Evolutionary conservation across 163 green algal genomes (phyloP), one percentile per base, ranked within the genome.

Genomic region (Trebouxiophyceae sp.): DNA sequence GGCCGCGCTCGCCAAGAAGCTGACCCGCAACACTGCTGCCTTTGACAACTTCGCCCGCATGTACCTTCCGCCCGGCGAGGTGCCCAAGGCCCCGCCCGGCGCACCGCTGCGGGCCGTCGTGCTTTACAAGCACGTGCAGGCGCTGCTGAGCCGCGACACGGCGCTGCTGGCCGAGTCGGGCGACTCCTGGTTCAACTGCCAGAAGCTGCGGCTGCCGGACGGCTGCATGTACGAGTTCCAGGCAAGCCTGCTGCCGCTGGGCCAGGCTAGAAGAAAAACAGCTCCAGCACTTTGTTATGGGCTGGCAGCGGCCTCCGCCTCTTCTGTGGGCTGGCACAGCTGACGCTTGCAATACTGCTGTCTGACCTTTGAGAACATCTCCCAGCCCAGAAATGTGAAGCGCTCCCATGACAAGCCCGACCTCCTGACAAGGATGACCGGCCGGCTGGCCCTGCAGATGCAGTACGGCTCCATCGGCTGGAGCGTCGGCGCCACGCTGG

Each of bases 381-480:
- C n/a, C n/a, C n/a, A n/a, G n/a, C n/a, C n/a, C n/a, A n/a, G n/a
- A n/a, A n/a, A n/a, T n/a, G n/a, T n/a, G n/a, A n/a, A n/a, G n/a
- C n/a, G n/a, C n/a, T n/a, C n/a, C n/a, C n/a, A n/a, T n/a, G n/a
- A n/a, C n/a, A n/a, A n/a, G n/a, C n/a, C n/a, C n/a, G n/a, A n/a
- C n/a, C n/a, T n/a, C n/a, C n/a, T n/a, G n/a, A n/a, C n/a, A n/a
- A n/a, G n/a, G n/a, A n/a, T n/a, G n/a, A n/a, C n/a, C n/a, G n/a
- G n/a, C n/a, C n/a, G n/a, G n/a, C n/a, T n/a, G n/a, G n/a, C 12
- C 16, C 12, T 50, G 39, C 39, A 88, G 67, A 85, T 88, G 75
- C 81, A 91, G 59, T 95, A 91, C 69, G 85, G 84, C 26, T 81
- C 63, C 63, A 92, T 93, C 50, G 87, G 87, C 26, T 93, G 87